Evolutionary conservation across 1,284 basidiomycete genomes (phyloP).

Genomic region (Trametes versicolor): DNA sequence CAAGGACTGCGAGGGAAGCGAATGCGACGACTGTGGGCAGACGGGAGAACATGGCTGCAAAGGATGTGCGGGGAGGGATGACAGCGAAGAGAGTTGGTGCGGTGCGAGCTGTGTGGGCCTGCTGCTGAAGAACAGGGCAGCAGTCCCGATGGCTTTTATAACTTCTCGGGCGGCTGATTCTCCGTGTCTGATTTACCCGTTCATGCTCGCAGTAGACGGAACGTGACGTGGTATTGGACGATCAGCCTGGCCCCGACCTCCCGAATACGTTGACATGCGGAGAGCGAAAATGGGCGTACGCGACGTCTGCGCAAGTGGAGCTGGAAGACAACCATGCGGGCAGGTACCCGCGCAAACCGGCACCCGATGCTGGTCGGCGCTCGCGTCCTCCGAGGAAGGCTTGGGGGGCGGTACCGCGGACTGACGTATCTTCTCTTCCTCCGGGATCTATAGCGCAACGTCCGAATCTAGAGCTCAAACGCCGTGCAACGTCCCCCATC

Average conservation of each 20-base stretch:
- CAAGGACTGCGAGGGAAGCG: constrained; percentile 29
- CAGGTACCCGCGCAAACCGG: neutral
- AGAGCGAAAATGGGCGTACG: neutral
- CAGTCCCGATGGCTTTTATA: neutral
- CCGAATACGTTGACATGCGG: neutral
- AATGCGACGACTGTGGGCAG: constrained; percentile 18
- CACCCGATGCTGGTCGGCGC: neutral
- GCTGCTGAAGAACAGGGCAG: neutral
- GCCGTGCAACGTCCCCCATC: neutral
- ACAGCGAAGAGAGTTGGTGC: neutral
- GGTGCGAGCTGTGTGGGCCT: neutral
- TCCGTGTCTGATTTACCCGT: neutral
- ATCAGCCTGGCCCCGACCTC: neutral
- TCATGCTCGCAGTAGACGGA: neutral
- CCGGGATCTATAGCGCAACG: neutral
- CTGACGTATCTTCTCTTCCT: neutral
- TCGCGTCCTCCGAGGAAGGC: neutral
- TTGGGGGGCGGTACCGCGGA: neutral
- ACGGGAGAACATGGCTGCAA: constrained; percentile 21
- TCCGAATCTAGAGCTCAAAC: neutral
- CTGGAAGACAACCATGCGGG: neutral
- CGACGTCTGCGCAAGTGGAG: neutral
- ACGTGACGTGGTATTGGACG: neutral
- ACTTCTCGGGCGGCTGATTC: neutral
- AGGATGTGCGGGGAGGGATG: neutral